Evolutionary conservation across 305 asterid genomes (phyloP).

Genomic region (Vinca major): DNA sequence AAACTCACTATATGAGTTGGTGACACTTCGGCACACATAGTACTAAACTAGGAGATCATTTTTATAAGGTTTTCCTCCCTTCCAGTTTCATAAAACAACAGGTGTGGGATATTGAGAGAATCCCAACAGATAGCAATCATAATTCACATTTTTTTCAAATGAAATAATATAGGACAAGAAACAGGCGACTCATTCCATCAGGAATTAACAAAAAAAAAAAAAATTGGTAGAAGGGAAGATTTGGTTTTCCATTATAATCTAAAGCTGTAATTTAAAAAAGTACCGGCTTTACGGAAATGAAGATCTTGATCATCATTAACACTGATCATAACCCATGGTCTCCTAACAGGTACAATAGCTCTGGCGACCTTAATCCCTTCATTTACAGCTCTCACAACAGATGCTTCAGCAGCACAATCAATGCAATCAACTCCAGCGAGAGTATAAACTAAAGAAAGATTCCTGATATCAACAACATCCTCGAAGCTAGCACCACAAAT

Average conservation of each 20-base stretch:
- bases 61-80: too few species aligned
- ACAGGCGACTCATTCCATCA: not conserved
- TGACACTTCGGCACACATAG: too few species aligned
- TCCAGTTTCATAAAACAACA: too few species aligned
- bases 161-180: not conserved
- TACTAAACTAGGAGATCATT: too few species aligned
- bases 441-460: constrained; percentile 82
- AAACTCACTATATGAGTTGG: too few species aligned
- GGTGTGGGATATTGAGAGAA: too few species aligned
- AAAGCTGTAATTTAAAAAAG: not conserved
- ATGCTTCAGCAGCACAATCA: constrained; percentile 90
- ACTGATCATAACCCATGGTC: constrained; percentile 97
- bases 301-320: constrained; percentile 81
- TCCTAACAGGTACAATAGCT: constrained; percentile 51
- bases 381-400: constrained; percentile 74
- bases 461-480: constrained; percentile 83
- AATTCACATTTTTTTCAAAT: not conserved
- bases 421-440: constrained; percentile 99
- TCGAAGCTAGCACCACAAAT: constrained; percentile 96
- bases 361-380: constrained; percentile 81
- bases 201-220: not conserved
- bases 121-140: too few species aligned
- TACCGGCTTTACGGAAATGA: constrained; percentile 97
- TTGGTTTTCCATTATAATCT: not conserved
- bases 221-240: not conserved